Percentiles rank a stretch among this genome's conserved stretches.
Evolutionary conservation across 352 stramenopile genomes (phyloP).

Genomic region (Pythium periplocum): DNA sequence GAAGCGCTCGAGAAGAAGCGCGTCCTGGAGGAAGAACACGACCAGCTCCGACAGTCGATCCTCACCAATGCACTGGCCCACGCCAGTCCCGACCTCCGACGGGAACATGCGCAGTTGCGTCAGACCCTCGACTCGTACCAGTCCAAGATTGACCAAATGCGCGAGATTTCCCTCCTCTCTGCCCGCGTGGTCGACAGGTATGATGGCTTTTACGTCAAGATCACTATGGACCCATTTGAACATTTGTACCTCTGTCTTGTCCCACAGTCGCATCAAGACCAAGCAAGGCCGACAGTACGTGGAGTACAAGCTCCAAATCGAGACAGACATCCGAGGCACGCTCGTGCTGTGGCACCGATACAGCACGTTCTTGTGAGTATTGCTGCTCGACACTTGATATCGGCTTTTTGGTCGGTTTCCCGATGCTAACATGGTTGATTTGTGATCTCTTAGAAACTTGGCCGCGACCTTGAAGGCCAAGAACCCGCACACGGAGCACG

Average conservation of each 20-base stretch:
- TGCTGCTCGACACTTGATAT: not conserved
- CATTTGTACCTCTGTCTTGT: too few species aligned
- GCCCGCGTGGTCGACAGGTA: constrained; percentile 85
- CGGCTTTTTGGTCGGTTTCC: too few species aligned
- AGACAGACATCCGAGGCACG: constrained; percentile 83
- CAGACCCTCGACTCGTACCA: constrained; percentile 86
- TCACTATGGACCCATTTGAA: too few species aligned
- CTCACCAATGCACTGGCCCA: constrained; percentile 70
- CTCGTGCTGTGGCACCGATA: constrained; percentile 86
- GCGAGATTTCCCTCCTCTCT: constrained; percentile 79
- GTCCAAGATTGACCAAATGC: constrained; percentile 86
- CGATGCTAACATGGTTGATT: too few species aligned
- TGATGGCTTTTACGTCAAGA: not conserved
- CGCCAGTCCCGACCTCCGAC: constrained; percentile 70
- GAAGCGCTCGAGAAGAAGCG: constrained; percentile 64
- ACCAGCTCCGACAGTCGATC: constrained; percentile 74
- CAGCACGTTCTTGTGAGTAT: constrained; percentile 79
- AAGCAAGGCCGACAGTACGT: constrained; percentile 84
- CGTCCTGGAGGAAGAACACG: constrained; percentile 74
- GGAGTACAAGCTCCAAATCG: constrained; percentile 86
- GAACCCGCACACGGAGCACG: constrained; percentile 64
- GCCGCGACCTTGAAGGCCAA: constrained; percentile 77
- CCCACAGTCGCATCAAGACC: constrained; percentile 71
- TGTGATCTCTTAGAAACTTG: constrained; percentile 41
- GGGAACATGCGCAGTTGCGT: constrained; percentile 76